phyloP scores from a whole-genome alignment of 1,284 basidiomycete genomes.

The Athelia psychrophila region DNA sequence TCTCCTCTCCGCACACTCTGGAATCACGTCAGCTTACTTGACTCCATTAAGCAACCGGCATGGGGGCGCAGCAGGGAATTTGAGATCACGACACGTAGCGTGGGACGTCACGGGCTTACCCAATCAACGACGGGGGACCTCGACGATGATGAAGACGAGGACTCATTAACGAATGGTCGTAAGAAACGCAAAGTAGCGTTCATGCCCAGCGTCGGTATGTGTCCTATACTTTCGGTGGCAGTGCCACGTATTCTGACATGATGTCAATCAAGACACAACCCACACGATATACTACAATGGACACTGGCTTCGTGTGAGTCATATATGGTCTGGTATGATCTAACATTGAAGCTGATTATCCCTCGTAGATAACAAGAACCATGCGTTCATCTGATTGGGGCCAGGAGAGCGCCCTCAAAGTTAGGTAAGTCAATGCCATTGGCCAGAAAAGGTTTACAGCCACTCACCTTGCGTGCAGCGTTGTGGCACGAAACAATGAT shows the following conservation, averaged over 20 bases:
- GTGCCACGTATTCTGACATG: constrained; percentile 14
- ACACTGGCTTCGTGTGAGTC: constrained; percentile 75
- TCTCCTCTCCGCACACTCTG: neutral
- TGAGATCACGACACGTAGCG: constrained; percentile 78
- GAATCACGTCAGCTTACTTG: neutral
- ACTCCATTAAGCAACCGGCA: constrained; percentile 63
- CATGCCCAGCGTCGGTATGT: constrained; percentile 71
- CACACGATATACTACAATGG: constrained; percentile 85
- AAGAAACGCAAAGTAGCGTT: constrained; percentile 74
- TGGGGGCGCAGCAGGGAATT: constrained; percentile 84
- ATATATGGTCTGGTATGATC: constrained; percentile 13
- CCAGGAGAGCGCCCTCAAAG: constrained; percentile 67
- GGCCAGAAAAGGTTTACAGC: too few species aligned
- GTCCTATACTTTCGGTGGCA: constrained; percentile 10
- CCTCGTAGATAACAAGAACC: constrained; percentile 68
- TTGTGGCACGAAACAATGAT: constrained; percentile 81
- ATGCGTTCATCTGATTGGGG: constrained; percentile 73
- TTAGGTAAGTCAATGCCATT: constrained; percentile 49
- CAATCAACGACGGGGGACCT: constrained; percentile 70
- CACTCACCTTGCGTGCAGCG: constrained; percentile 38
- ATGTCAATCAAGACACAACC: constrained; percentile 58
- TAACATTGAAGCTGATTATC: constrained; percentile 20
- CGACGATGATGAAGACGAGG: constrained; percentile 58
- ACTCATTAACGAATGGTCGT: constrained; percentile 58
- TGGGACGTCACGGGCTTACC: constrained; percentile 56